These are phyloP conservation scores for Passalora sequoiae DNA, from an alignment of 2,329 filamentous ascomycete genomes.

Conservation along the genomic window DNA sequence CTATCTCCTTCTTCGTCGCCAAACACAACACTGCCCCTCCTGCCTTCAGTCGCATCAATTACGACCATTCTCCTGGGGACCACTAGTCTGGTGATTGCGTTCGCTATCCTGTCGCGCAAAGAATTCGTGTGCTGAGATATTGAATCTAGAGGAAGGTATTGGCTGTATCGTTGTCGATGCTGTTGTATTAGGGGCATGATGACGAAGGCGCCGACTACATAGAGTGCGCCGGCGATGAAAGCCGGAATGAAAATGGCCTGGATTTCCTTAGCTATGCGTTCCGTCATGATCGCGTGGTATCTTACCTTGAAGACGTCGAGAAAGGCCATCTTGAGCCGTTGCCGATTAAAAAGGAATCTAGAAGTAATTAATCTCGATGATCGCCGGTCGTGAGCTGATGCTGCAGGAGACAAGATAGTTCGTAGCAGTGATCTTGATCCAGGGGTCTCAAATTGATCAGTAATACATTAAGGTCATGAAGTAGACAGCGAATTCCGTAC, in stretches of 20 bases:
- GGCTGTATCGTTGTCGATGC: conserved; percentile 42
- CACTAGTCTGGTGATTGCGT: conserved; percentile 33
- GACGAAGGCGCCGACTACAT: conserved; percentile 38
- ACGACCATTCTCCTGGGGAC: conserved; percentile 28
- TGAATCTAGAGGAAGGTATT: conserved; percentile 37
- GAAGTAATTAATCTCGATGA: neutral
- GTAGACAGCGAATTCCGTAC: too few species aligned
- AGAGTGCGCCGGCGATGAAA: conserved; percentile 40
- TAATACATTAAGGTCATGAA: too few species aligned
- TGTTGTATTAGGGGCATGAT: conserved; percentile 43
- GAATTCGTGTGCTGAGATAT: conserved; percentile 27
- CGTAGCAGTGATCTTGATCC: too few species aligned
- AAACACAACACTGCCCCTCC: conserved; percentile 29
- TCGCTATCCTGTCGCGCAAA: conserved; percentile 32
- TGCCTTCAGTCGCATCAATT: conserved; percentile 27
- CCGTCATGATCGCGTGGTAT: neutral
- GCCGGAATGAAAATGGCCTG: conserved; percentile 45
- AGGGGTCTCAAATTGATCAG: too few species aligned
- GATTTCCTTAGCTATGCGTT: conserved; percentile 5
- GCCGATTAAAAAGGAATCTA: neutral
- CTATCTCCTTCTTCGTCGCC: conserved; percentile 44
- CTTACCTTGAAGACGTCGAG: conserved; percentile 26
- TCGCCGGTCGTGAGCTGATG: neutral
- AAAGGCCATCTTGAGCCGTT: conserved; percentile 17
- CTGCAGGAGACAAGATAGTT: neutral